phyloP scores from a whole-genome alignment of 164 flowering plant genomes.

The Berberis thunbergii region DNA sequence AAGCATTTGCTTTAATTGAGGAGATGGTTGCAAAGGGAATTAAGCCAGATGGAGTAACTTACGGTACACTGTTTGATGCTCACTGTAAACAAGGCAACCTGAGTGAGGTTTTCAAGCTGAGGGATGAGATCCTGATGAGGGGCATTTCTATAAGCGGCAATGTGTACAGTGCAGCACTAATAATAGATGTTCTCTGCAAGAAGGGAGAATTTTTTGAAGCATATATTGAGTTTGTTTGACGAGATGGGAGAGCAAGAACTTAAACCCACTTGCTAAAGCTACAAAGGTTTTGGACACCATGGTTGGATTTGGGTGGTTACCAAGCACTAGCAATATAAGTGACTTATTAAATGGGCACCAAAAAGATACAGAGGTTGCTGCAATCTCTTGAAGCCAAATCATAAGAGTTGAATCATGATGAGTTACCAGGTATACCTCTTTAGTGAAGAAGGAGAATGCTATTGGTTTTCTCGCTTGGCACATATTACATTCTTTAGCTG shows the following conservation, averaged over 20 bases:
- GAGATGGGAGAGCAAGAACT: constrained; percentile 30
- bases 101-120: constrained; percentile 30
- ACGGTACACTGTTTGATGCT: constrained; percentile 30
- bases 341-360: constrained; percentile 21
- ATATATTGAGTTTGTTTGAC: constrained; percentile 16
- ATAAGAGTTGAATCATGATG: neutral
- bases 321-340: constrained; percentile 19
- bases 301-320: constrained; percentile 32
- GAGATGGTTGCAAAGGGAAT: constrained; percentile 48
- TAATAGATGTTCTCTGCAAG: constrained; percentile 23
- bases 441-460: too few species aligned
- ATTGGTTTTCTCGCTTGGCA: too few species aligned
- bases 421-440: neutral
- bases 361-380: constrained; percentile 7
- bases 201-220: constrained; percentile 27
- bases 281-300: constrained; percentile 15
- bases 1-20: constrained; percentile 41
- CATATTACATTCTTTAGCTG: too few species aligned
- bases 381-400: constrained; percentile 9
- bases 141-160: constrained; percentile 19
- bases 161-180: constrained; percentile 13
- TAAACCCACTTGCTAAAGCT: constrained; percentile 22
- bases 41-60: constrained; percentile 38
- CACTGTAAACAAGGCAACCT: constrained; percentile 30
- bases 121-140: constrained; percentile 34